phyloP scores from a whole-genome alignment of 2,329 filamentous ascomycete genomes.

The Claviceps pusilla region DNA sequence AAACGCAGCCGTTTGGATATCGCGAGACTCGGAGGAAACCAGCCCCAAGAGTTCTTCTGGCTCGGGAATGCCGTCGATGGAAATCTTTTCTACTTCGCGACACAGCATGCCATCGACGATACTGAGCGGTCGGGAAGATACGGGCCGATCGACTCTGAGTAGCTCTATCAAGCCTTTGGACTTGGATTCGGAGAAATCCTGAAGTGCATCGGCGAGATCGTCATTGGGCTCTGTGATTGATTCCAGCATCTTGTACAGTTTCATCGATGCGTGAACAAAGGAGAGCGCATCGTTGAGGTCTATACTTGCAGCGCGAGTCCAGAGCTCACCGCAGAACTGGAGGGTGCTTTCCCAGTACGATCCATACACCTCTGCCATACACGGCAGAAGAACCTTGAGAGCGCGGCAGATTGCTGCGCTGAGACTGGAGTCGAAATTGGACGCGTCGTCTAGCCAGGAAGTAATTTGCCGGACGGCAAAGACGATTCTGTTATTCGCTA shows the following conservation, averaged over 20 bases:
- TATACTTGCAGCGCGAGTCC: slow-evolving; percentile 33
- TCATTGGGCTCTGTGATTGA: slow-evolving; percentile 63
- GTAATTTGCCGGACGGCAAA: slow-evolving; percentile 71
- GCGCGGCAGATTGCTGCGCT: slow-evolving; percentile 38
- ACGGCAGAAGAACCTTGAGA: slow-evolving; percentile 50
- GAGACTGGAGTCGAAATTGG: slow-evolving; percentile 28
- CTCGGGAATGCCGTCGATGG: slow-evolving; percentile 46
- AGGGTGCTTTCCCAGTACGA: slow-evolving; percentile 65
- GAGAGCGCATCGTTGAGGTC: slow-evolving; percentile 37
- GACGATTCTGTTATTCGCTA: slow-evolving; percentile 55
- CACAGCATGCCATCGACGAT: slow-evolving; percentile 64
- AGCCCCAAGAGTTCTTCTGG: slow-evolving; percentile 58
- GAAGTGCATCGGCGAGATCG: slow-evolving; percentile 63
- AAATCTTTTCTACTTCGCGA: slow-evolving; percentile 50
- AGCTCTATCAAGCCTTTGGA: slow-evolving; percentile 46
- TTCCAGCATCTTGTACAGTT: slow-evolving; percentile 50
- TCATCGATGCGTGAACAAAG: slow-evolving; percentile 56
- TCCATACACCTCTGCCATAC: slow-evolving; percentile 70
- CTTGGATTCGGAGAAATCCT: slow-evolving; percentile 40
- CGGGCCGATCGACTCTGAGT: slow-evolving; percentile 36
- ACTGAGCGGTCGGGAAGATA: slow-evolving; percentile 47
- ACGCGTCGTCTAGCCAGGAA: slow-evolving; percentile 47
- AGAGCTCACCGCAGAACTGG: slow-evolving; percentile 41
- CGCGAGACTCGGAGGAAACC: slow-evolving; percentile 57
- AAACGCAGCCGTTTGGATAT: slow-evolving; percentile 70